Conservation (phyloP, 202 grass and related monocot species). For the Setaria italica region DNA sequence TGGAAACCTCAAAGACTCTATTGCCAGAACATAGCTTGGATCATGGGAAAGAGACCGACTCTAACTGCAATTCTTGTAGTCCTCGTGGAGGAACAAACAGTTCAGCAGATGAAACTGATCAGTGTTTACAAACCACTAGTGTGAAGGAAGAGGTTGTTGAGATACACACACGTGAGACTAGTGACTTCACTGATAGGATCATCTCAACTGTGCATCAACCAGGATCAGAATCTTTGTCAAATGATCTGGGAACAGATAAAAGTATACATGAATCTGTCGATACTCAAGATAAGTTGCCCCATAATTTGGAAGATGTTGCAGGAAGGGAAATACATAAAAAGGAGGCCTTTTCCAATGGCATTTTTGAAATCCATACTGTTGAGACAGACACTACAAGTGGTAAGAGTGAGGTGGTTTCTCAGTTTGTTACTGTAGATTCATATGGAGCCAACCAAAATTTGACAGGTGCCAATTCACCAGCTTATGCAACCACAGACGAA, state of each 20-base stretch:
- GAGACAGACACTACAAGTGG: constrained; percentile 33
- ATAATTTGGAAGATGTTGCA: constrained; percentile 40
- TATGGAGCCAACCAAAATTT: constrained; percentile 23
- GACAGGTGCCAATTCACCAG: constrained; percentile 39
- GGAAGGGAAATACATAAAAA: constrained; percentile 42
- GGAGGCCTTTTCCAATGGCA: constrained; percentile 43
- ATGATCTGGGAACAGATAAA: constrained; percentile 23
- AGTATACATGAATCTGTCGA: constrained; percentile 22
- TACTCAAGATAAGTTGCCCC: constrained; percentile 34
- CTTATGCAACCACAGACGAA: constrained; percentile 35
- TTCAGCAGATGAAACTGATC: constrained; percentile 43
- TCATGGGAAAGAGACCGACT: constrained; percentile 38
- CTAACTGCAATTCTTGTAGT: constrained; percentile 26
- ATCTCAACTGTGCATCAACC: constrained; percentile 30
- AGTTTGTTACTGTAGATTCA: constrained; percentile 44
- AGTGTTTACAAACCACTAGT: constrained; percentile 35
- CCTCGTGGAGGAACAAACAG: constrained; percentile 32
- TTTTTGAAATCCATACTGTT: constrained; percentile 54
- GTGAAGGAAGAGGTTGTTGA: constrained; percentile 52
- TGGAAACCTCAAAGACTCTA: constrained; percentile 18
- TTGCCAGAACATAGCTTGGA: constrained; percentile 31
- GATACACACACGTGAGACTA: constrained; percentile 37
- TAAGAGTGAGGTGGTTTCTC: constrained; percentile 44
- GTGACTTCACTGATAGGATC: constrained; percentile 38
- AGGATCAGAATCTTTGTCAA: constrained; percentile 43